Evolutionary conservation across 805 yeast species (phyloP).

Genomic region (Brettanomyces custersianus): DNA sequence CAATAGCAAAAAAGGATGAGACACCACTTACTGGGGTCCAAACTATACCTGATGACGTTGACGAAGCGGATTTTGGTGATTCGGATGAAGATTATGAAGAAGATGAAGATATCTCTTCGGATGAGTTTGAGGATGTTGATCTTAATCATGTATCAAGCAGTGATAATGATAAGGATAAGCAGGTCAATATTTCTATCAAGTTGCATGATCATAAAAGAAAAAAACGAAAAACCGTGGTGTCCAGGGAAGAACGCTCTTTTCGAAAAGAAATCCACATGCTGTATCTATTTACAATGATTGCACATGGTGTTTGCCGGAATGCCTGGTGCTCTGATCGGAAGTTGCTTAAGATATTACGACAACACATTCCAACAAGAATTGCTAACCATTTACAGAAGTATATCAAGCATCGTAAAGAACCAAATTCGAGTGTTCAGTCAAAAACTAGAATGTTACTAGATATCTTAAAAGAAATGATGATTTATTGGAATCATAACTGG

Average conservation of each 20-base stretch:
- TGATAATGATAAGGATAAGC: conserved; percentile 7
- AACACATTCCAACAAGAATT: conserved; percentile 38
- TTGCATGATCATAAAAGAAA: conserved; percentile 11
- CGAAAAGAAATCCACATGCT: conserved; percentile 52
- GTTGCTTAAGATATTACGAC: conserved; percentile 32
- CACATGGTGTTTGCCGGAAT: conserved; percentile 64
- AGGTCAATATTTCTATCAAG: conserved; percentile 18
- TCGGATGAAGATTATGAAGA: not conserved
- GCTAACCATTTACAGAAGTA: conserved; percentile 33
- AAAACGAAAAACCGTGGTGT: conserved; percentile 28
- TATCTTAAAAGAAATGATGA: conserved; percentile 61
- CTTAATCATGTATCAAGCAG: conserved; percentile 10
- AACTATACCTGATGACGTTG: not conserved
- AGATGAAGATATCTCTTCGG: conserved; percentile 28
- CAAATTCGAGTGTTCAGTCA: conserved; percentile 25
- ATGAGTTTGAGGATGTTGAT: conserved; percentile 33
- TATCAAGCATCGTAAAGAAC: conserved; percentile 11
- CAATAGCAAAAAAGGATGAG: not conserved
- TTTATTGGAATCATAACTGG: conserved; percentile 39
- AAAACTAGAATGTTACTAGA: conserved; percentile 65
- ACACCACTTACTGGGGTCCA: too few species aligned
- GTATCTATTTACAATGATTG: conserved; percentile 47
- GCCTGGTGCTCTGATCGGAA: conserved; percentile 55
- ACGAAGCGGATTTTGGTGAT: not conserved
- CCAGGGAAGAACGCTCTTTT: conserved; percentile 44